Base-by-base conservation (phyloP, 441 rosid genomes). In the Pelargonium myrrhifolium region DNA sequence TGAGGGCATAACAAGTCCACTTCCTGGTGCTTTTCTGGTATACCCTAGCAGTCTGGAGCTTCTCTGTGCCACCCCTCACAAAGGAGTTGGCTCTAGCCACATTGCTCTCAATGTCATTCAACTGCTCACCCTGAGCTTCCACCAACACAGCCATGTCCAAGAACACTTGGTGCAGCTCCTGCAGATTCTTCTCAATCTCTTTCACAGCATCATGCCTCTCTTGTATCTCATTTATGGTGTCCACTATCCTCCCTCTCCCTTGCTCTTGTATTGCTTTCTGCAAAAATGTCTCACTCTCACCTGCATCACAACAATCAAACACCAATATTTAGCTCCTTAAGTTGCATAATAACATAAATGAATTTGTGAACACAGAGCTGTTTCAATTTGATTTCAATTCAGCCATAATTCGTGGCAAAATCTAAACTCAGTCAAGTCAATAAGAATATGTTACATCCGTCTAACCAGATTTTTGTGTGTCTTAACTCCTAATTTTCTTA, bases 261-360 rank as follows among this genome's bases (percentile, higher is more conserved):
- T 89, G 97, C 53, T 92, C 96, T 71, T 92, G 96, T 18, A 92
- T 92, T 3, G 98, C 98, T 76, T 85, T 92, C 42, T 92, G 96
- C 69, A 94, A 76, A 70, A 94, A 86, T 55, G 82, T 87, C 64
- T 89, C 98, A 58, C 99, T 88, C 73, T 94, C 93, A 17, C 99
- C 98, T 51, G 58, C 58, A 51, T 17, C 58, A 51, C 58, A 51
- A 51, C 6, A 12, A 12, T 9, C 51, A 43, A 9, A 43, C 51
- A 43, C 3, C 51, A 9, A 43, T 43, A 49, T 31, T 31, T 31
- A 31, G 7, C 37, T 31, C 7, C 31, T 0, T 5, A 31, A 3
- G 37, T 31, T 31, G 6, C 7, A 5, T 31, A 31, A 0, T 31
- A 4, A 5, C 37, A 31, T 31, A 31, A 31, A 31, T 31, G 37